phyloP scores from a whole-genome alignment of 1,139 yeast genomes.

The Blastobotrys elegans region DNA sequence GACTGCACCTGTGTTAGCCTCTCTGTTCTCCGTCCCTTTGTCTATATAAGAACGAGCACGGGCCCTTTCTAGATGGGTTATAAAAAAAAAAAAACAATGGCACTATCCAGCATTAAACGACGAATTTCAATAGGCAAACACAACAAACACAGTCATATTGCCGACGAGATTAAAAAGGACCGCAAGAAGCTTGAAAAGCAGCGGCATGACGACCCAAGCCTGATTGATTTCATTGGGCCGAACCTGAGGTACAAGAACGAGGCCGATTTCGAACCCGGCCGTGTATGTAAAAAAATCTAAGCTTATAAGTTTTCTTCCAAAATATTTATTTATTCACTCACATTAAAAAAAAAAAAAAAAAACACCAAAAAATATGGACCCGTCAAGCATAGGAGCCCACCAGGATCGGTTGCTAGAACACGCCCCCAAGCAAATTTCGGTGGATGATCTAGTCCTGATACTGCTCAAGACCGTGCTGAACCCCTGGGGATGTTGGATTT shows the following conservation, averaged over 20 bases:
- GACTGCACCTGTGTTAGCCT: too few relatives aligned
- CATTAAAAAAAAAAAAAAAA: too few relatives aligned
- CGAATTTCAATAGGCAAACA: neutral
- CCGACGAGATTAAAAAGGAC: neutral
- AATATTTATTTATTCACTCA: too few relatives aligned
- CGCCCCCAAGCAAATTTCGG: neutral
- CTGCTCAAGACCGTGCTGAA: constrained; percentile 21
- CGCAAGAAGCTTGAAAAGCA: neutral
- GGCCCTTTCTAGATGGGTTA: too few relatives aligned
- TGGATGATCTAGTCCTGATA: constrained; percentile 19
- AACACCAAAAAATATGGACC: too few relatives aligned
- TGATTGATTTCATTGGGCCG: neutral
- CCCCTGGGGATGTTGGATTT: constrained; percentile 23
- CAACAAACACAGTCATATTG: neutral
- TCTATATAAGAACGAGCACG: too few relatives aligned
- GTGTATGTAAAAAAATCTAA: too few relatives aligned
- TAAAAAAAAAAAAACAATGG: too few relatives aligned
- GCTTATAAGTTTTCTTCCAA: too few relatives aligned
- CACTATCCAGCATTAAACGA: neutral
- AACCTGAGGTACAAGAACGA: neutral
- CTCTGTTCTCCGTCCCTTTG: too few relatives aligned
- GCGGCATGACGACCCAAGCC: neutral
- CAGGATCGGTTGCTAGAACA: constrained; percentile 5
- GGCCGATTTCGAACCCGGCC: too few relatives aligned
- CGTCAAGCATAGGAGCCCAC: neutral